These are phyloP conservation scores for Zopfochytrium polystomum DNA, from an alignment of 371 early-diverging fungal genomes.

Conservation along the genomic window DNA sequence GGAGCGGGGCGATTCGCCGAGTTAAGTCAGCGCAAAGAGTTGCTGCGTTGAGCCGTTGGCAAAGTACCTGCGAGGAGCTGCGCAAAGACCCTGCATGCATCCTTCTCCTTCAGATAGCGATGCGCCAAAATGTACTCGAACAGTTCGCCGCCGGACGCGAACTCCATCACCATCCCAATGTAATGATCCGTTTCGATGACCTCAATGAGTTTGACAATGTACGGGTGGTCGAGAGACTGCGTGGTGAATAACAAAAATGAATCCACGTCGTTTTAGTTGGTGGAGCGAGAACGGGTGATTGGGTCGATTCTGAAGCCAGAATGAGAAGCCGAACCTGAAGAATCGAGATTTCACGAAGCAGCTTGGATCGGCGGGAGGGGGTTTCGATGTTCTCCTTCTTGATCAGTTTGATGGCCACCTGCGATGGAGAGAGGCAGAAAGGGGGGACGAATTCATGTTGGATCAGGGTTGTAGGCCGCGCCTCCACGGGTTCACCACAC, in stretches of 20 bases:
- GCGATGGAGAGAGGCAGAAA: neutral
- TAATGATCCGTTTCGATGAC: constrained; percentile 94
- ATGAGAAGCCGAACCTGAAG: constrained; percentile 47
- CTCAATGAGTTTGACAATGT: constrained; percentile 91
- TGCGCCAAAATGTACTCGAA: constrained; percentile 95
- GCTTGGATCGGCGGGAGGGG: constrained; percentile 55
- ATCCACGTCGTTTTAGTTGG: neutral
- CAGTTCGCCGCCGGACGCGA: constrained; percentile 88
- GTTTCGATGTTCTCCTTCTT: constrained; percentile 56
- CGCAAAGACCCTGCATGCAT: constrained; percentile 89
- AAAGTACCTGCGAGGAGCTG: constrained; percentile 87
- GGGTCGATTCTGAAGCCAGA: neutral
- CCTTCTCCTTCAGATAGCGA: constrained; percentile 86
- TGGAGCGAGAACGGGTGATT: neutral
- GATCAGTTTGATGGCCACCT: constrained; percentile 69
- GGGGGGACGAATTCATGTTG: neutral
- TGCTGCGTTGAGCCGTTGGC: constrained; percentile 89
- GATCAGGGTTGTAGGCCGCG: neutral
- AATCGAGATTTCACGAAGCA: constrained; percentile 71
- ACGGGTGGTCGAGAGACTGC: constrained; percentile 80
- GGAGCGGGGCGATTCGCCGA: constrained; percentile 26
- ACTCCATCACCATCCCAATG: constrained; percentile 93
- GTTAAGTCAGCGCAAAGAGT: neutral
- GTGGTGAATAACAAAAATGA: neutral
- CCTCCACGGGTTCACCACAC: neutral